Evolutionary conservation across 441 rosid genomes (phyloP), one percentile per base, ranked within the genome.

Genomic region (Eruca vesicaria): DNA sequence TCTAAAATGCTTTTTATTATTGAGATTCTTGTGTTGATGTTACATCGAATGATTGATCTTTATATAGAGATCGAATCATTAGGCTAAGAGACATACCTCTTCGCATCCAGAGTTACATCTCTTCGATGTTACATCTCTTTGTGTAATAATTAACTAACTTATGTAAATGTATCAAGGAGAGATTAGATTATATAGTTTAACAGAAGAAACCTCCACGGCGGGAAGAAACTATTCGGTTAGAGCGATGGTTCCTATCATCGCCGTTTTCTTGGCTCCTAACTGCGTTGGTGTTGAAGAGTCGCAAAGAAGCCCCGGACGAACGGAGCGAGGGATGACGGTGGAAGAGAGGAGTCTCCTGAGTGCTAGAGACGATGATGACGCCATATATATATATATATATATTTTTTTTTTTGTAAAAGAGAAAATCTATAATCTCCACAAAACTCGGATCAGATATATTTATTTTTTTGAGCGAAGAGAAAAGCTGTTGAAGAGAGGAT

Each of bases 261-360:
- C 12, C 50, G 18, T 50, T 8, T 15, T 60, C 61, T 26, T 50
- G 69, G 36, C 75, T 65, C 33, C 83, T 81, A 4, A 82, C 52
- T 0, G 89, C 78, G 21, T 83, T 81, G 19, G 88, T 78, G 80
- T 87, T 88, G 77, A 88, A 84, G 48, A 84, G 78, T 31, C 94
- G 89, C 48, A 80, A 60, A 1, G 38, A 45, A 11, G 68, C 36
- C 4, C 55, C 2, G 88, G 70, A 18, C 83, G 84, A 28, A 78
- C 7, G 11, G 72, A 71, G 38, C 60, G 58, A 10, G 86, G 65
- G 1, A 83, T 15, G 28, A 84, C 14, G 73, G 55, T 58, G 0
- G 86, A 77, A 8, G 86, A 76, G 7, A 78, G 58, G 2, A 88
- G 80, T 23, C 80, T 86, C 58, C 77, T 85, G 56, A 89, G 78